phyloP scores from a whole-genome alignment of 2,329 filamentous ascomycete species.

The Aspergillus flavus region DNA sequence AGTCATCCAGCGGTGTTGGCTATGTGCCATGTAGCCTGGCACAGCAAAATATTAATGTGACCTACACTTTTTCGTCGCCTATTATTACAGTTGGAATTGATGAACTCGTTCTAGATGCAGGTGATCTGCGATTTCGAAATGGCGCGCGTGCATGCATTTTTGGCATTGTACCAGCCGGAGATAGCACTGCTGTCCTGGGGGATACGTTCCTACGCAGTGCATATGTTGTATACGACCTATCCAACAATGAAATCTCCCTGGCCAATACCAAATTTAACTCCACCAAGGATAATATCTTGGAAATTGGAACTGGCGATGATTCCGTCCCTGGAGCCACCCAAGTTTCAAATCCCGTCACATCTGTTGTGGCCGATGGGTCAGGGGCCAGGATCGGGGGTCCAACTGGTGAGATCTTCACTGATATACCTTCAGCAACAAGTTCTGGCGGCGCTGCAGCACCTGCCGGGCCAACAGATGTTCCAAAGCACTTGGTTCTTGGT shows the following conservation, averaged over 20 bases:
- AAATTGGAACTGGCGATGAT: conserved; percentile 54
- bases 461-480: conserved; percentile 16
- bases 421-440: conserved; percentile 19
- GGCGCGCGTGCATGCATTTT: conserved; percentile 45
- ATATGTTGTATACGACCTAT: conserved; percentile 65
- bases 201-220: conserved; percentile 66
- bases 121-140: conserved; percentile 39
- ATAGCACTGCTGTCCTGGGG: conserved; percentile 55
- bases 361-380: conserved; percentile 44
- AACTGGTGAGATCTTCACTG: conserved; percentile 21
- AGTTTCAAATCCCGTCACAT: conserved; percentile 55
- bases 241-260: conserved; percentile 62
- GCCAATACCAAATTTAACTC: conserved; percentile 65
- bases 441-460: conserved; percentile 19
- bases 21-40: conserved; percentile 57
- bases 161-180: conserved; percentile 55
- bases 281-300: conserved; percentile 51
- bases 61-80: conserved; percentile 60
- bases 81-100: conserved; percentile 58
- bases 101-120: conserved; percentile 59
- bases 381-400: conserved; percentile 47
- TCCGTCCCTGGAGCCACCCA: conserved; percentile 57
- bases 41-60: conserved; percentile 53
- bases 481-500: conserved; percentile 21
- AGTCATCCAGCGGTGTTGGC: conserved; percentile 54